Evolutionary conservation across 805 yeast genomes (phyloP).

Genomic region (Teunomyces barrocoloradensis): DNA sequence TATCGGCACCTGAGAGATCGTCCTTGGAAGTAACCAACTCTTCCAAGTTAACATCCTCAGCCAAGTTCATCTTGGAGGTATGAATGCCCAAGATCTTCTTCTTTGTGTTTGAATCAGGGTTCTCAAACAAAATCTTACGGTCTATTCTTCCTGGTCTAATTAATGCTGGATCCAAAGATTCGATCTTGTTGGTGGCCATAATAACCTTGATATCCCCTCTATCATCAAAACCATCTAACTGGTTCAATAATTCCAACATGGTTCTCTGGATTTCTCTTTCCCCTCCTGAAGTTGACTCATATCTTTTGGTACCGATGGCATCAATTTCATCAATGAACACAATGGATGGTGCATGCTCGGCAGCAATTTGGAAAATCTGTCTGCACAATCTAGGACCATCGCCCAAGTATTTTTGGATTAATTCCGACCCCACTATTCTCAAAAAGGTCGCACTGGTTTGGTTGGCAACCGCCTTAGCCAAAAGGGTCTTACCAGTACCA

Average conservation of each 20-base stretch:
- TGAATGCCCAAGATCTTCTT: constrained; percentile 90
- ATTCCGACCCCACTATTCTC: constrained; percentile 95
- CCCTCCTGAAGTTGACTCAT: constrained; percentile 95
- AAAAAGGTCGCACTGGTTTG: constrained; percentile 95
- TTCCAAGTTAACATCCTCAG: constrained; percentile 84
- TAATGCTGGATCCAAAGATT: constrained; percentile 90
- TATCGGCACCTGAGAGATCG: constrained; percentile 95
- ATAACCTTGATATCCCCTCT: constrained; percentile 96
- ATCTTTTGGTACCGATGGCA: constrained; percentile 98
- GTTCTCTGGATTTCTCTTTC: constrained; percentile 97
- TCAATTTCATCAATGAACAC: constrained; percentile 98
- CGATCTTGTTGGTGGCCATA: constrained; percentile 97
- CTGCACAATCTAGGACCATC: constrained; percentile 96
- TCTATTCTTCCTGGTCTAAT: constrained; percentile 97
- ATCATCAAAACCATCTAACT: constrained; percentile 95
- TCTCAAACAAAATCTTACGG: constrained; percentile 92
- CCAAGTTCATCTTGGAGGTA: constrained; percentile 87
- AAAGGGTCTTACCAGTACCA: constrained; percentile 93
- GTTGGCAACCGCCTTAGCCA: constrained; percentile 97
- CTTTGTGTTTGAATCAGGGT: constrained; percentile 90
- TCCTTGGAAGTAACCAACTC: constrained; percentile 88
- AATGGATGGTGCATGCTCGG: constrained; percentile 97
- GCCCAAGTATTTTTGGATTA: constrained; percentile 94
- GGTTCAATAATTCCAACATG: constrained; percentile 92
- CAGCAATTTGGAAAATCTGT: constrained; percentile 94